Evolutionary conservation across 306 rosid species (phyloP).

Genomic region (Mucuna pruriens): DNA sequence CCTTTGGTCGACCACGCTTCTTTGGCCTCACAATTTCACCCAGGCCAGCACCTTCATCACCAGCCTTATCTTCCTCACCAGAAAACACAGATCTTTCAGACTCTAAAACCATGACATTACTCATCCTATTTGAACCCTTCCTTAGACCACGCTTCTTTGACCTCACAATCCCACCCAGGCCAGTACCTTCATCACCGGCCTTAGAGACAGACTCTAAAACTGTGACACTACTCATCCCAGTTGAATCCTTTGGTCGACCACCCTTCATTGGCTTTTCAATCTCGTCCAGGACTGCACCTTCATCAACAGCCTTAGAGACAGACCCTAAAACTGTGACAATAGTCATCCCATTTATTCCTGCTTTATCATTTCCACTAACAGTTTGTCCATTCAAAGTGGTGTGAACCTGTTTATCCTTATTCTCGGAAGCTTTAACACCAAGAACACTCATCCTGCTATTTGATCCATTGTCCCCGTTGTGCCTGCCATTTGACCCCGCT

Average conservation of each 20-base stretch:
- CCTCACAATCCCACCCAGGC: neutral
- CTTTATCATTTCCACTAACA: constrained; percentile 19
- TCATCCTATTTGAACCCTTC: neutral
- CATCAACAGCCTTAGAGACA: constrained; percentile 30
- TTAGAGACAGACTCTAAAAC: neutral
- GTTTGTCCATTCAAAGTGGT: neutral
- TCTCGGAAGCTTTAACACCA: constrained; percentile 31
- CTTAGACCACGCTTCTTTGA: neutral
- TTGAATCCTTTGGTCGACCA: constrained; percentile 31
- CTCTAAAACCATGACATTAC: neutral
- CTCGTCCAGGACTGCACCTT: constrained; percentile 27
- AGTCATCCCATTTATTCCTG: neutral
- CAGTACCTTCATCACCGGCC: constrained; percentile 34
- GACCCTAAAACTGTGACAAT: constrained; percentile 1
- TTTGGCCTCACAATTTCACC: constrained; percentile 21
- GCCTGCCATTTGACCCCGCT: constrained; percentile 16
- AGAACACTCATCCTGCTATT: neutral
- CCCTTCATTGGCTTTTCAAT: constrained; percentile 29
- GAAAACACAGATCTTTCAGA: neutral
- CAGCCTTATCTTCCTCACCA: constrained; percentile 3
- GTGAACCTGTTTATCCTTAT: constrained; percentile 35
- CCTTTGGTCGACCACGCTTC: constrained; percentile 29
- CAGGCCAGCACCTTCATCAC: constrained; percentile 22
- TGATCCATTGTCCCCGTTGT: neutral
- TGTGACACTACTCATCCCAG: neutral